Evolutionary conservation across 805 yeast genomes (phyloP).

Genomic region (Wickerhamia fluorescens): DNA sequence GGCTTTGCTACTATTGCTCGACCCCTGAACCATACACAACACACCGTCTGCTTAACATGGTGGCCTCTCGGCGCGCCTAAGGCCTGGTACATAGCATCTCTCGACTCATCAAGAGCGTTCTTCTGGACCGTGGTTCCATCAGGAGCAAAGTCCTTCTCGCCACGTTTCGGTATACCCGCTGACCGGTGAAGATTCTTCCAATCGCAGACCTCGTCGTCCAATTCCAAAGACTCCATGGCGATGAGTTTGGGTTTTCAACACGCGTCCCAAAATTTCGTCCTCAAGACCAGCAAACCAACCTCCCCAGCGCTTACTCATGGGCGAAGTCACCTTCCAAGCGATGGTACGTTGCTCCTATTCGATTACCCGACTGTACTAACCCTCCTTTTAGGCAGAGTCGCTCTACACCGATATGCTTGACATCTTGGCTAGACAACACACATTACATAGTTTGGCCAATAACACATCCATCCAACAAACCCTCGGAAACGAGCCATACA

Average conservation of each 20-base stretch:
- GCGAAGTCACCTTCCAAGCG: not conserved
- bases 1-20: conserved; percentile 38
- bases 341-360: not conserved
- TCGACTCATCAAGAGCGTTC: conserved; percentile 41
- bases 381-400: conserved; percentile 26
- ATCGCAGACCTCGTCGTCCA: conserved; percentile 43
- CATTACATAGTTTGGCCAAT: conserved; percentile 18
- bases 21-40: conserved; percentile 40
- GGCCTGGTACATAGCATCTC: conserved; percentile 69
- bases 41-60: conserved; percentile 40
- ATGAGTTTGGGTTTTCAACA: too few relatives aligned
- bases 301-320: not conserved
- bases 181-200: conserved; percentile 38
- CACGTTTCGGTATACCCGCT: conserved; percentile 55
- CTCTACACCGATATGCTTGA: conserved; percentile 27
- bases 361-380: conserved; percentile 9
- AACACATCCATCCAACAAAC: conserved; percentile 13
- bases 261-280: not conserved
- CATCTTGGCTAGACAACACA: conserved; percentile 25
- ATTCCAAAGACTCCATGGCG: conserved; percentile 14
- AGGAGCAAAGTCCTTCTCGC: conserved; percentile 83
- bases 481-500: conserved; percentile 5
- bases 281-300: not conserved
- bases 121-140: conserved; percentile 59
- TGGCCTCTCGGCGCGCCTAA: conserved; percentile 45